Conservation (phyloP, 1,284 basidiomycete species). For the Leccinum subfulvum region DNA sequence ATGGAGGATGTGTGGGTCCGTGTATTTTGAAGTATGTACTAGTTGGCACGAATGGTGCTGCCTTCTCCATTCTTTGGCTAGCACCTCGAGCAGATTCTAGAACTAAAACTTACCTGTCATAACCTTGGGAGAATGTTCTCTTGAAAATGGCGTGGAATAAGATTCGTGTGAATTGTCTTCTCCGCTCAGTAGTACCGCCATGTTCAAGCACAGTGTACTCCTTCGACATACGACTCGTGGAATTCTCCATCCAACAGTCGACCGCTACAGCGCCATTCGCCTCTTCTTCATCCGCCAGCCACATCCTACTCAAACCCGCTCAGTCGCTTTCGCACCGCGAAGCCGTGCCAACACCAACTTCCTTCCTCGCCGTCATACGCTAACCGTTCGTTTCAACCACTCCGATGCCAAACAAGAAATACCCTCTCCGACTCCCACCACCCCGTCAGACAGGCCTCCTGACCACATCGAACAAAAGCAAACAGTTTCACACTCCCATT, state of each 20-base stretch:
- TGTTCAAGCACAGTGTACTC: constrained; percentile 19
- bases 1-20: too few species aligned
- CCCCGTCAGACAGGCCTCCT: constrained; percentile 8
- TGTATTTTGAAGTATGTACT: too few species aligned
- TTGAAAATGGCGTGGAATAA: too few species aligned
- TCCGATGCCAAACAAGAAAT: constrained; percentile 10
- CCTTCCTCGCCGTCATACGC: background rate
- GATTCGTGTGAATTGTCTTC: background rate
- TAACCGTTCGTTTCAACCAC: constrained; percentile 20
- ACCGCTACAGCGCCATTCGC: constrained; percentile 52
- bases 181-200: constrained; percentile 5
- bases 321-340: background rate
- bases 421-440: background rate
- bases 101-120: too few species aligned
- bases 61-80: too few species aligned
- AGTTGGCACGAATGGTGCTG: too few species aligned
- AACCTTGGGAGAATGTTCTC: too few species aligned
- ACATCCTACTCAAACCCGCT: constrained; percentile 1
- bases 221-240: constrained; percentile 36
- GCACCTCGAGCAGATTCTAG: too few species aligned
- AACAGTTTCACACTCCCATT: constrained; percentile 8
- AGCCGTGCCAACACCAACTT: background rate
- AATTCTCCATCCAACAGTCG: constrained; percentile 32
- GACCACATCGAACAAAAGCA: constrained; percentile 6
- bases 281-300: constrained; percentile 47